These are phyloP conservation scores for Orbilia ellipsospora DNA, from an alignment of 2,329 filamentous ascomycete genomes.

Conservation along the genomic window DNA sequence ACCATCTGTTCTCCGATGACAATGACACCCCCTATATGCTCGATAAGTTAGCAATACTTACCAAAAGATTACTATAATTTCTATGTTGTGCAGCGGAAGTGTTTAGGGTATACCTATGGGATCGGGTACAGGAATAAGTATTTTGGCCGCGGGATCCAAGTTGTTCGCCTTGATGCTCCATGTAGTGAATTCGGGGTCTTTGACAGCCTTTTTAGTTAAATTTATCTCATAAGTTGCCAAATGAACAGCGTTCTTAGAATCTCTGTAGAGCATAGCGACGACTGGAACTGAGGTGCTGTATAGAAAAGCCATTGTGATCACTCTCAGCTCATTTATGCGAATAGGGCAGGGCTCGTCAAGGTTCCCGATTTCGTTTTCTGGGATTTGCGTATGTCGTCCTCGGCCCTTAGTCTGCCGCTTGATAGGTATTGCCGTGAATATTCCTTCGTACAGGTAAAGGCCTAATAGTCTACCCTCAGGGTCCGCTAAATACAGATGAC, in stretches of 20 bases:
- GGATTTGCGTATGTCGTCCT: conserved; percentile 44
- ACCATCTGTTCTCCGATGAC: conserved; percentile 83
- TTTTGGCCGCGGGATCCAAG: conserved; percentile 69
- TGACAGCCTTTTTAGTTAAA: conserved; percentile 36
- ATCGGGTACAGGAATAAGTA: conserved; percentile 73
- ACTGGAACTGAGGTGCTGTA: conserved; percentile 70
- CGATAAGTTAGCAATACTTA: neutral
- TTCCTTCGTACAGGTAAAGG: conserved; percentile 58
- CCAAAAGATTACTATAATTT: neutral
- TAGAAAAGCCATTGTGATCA: conserved; percentile 74
- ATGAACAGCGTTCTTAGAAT: conserved; percentile 68
- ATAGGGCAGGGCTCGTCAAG: conserved; percentile 72
- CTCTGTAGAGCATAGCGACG: conserved; percentile 74
- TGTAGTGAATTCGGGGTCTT: conserved; percentile 63
- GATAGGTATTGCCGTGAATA: conserved; percentile 58
- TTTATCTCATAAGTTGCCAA: conserved; percentile 57
- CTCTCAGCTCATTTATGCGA: conserved; percentile 74
- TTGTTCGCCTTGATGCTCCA: conserved; percentile 69
- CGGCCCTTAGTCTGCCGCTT: conserved; percentile 49
- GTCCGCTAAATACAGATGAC: conserved; percentile 57
- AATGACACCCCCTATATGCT: conserved; percentile 71
- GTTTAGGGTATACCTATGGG: conserved; percentile 38
- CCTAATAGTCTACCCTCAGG: conserved; percentile 57
- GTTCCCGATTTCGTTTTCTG: conserved; percentile 66
- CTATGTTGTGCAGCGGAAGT: neutral